Evolutionary conservation across 176 grass and related monocot genomes (phyloP).

Genomic region (Carex parvula): DNA sequence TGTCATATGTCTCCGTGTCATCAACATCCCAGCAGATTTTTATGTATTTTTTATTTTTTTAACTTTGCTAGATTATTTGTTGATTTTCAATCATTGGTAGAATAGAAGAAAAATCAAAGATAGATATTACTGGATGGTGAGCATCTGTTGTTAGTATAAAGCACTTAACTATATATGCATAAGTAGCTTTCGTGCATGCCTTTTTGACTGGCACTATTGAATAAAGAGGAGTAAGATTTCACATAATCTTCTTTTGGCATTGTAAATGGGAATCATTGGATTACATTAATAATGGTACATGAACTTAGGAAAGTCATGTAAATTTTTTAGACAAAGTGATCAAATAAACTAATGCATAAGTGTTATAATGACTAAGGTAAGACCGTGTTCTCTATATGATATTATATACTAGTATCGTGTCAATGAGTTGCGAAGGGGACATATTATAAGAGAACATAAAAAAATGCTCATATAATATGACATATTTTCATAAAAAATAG

Average conservation of each 20-base stretch:
- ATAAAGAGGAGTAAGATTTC: not conserved
- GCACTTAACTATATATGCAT: not conserved
- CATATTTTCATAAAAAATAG: too few relatives aligned
- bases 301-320: not conserved
- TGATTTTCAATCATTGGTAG: too few relatives aligned
- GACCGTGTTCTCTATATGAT: too few relatives aligned
- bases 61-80: too few relatives aligned
- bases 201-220: conserved; percentile 6
- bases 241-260: not conserved
- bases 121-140: not conserved
- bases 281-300: not conserved
- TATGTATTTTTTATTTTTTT: too few relatives aligned
- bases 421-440: too few relatives aligned
- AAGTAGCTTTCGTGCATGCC: not conserved
- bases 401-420: too few relatives aligned
- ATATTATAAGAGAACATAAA: too few relatives aligned
- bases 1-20: conserved; percentile 22
- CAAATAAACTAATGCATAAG: not conserved
- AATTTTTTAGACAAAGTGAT: not conserved
- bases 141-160: conserved; percentile 11
- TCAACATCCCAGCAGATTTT: conserved; percentile 33
- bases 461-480: too few relatives aligned
- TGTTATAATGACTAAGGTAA: too few relatives aligned
- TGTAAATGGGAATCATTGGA: not conserved
- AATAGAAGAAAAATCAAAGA: not conserved